phyloP scores from a whole-genome alignment of 441 rosid genomes.

The Populus trichocarpa region DNA sequence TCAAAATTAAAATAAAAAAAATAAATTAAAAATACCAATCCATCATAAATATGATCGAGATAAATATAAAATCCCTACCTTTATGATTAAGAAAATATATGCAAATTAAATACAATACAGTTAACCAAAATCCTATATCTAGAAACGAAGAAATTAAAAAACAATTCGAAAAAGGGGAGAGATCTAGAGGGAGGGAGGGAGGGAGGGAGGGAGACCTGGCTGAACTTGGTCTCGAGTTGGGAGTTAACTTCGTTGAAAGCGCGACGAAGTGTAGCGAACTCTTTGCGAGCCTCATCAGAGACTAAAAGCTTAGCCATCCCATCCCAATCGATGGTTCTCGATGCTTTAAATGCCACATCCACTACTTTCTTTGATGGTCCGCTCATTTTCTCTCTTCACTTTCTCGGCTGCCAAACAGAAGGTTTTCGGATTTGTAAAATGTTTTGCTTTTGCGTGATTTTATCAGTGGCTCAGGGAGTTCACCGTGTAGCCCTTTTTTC shows the following conservation, averaged over 20 bases:
- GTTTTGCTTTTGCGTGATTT: not conserved
- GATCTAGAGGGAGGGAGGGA: not conserved
- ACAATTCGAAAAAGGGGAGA: not conserved
- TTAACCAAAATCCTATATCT: too few species aligned
- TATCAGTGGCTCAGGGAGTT: not conserved
- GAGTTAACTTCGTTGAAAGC: conserved; percentile 91
- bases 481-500: not conserved
- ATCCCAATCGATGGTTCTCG: conserved; percentile 83
- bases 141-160: not conserved
- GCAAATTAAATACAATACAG: not conserved
- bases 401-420: not conserved
- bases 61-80: not conserved
- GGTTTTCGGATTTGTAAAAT: not conserved
- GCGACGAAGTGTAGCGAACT: conserved; percentile 88
- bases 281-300: conserved; percentile 93
- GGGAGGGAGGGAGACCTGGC: conserved; percentile 28
- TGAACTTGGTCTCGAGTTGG: conserved; percentile 88
- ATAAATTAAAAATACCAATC: not conserved
- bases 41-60: not conserved
- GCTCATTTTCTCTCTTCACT: conserved; percentile 49
- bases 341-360: conserved; percentile 77
- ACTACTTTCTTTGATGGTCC: conserved; percentile 66
- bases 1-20: not conserved
- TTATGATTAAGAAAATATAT: too few species aligned
- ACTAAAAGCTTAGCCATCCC: conserved; percentile 93